A percentile compares a stretch with the other conserved stretches of the same genome.
phyloP scores from a whole-genome alignment of 371 early-diverging fungal species.

The Rhizomucor pusillus region DNA sequence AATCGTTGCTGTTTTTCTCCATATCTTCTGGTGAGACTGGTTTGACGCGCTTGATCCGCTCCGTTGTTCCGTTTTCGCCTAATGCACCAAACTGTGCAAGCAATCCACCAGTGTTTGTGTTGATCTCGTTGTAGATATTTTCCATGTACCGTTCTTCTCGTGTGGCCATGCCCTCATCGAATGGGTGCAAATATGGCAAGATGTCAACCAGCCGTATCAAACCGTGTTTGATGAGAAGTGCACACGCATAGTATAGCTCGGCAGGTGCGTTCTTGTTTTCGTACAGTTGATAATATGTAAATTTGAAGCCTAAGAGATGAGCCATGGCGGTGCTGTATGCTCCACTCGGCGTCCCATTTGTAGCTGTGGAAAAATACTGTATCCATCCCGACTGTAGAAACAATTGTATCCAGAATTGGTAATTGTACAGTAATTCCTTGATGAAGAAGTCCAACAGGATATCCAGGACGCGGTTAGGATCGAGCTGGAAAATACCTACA shows the following conservation, averaged over 20 bases:
- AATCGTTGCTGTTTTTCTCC: constrained; percentile 4
- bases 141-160: constrained; percentile 49
- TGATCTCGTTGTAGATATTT: constrained; percentile 51
- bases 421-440: constrained; percentile 67
- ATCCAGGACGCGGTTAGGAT: constrained; percentile 88
- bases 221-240: constrained; percentile 62
- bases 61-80: constrained; percentile 41
- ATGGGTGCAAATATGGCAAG: constrained; percentile 64
- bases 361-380: too few relatives aligned
- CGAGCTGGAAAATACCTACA: constrained; percentile 77
- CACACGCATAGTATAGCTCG: constrained; percentile 36
- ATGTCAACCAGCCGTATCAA: constrained; percentile 71
- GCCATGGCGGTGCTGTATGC: constrained; percentile 49
- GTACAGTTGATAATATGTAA: constrained; percentile 57
- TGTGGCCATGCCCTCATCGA: constrained; percentile 48
- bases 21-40: constrained; percentile 9
- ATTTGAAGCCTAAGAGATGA: constrained; percentile 88
- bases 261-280: constrained; percentile 25
- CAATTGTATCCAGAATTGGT: constrained; percentile 77
- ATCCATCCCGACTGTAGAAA: constrained; percentile 74
- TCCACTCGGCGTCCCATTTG: too few relatives aligned
- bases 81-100: constrained; percentile 43
- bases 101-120: constrained; percentile 33
- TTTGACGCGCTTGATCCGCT: constrained; percentile 20
- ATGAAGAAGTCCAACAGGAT: constrained; percentile 80